Base-by-base conservation (phyloP, 371 early-diverging fungal genomes). In the Rhizomucor pusillus region DNA sequence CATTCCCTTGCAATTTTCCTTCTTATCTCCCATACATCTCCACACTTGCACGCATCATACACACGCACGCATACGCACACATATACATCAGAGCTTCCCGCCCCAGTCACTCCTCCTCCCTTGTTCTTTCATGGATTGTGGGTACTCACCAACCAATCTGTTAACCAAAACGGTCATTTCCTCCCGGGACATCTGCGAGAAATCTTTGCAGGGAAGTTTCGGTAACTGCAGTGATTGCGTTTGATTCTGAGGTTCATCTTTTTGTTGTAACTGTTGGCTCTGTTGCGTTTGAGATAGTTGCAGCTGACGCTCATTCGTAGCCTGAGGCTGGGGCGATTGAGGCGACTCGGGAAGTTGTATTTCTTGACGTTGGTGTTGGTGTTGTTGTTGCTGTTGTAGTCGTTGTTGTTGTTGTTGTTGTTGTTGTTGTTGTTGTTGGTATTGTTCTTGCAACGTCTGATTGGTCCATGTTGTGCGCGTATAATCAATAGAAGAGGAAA, bases 141-240 rank as follows among this genome's bases (percentile, higher is more conserved):
- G 37, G 37, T 33, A 59, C 60, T 52, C 52, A 61, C 62, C 65
- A 47, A 71, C 67, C 20, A 71, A 52, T 36, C 56, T 67, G 19
- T 62, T 64, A 45, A 71, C 65, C 65, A 71, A 49, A 11, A 67
- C 40, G 1, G 65, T 55, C 11, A 55, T 53, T 37, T 69, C 65
- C 41, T 67, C 65, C 22, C 57, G 52, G 12, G 65, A 51, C 1
- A 65, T 52, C 22, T 62, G 43, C 20, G 54, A 35, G 33, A 63
- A 63, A 36, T 63, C 50, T 44, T 50, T 48, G 36, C 58, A 63
- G 58, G 12, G 63, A 58, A 23, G 40, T 39, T 49, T 58, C 58
- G 33, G 56, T 54, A 20, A 48, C 57, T 5, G 53, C 20, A 43
- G 36, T 37, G 56, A 37, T 37, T 37, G 14, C 37, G 14, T 37